phyloP scores from a whole-genome alignment of 2,329 filamentous ascomycete species.

The Neofusicoccum sp. region DNA sequence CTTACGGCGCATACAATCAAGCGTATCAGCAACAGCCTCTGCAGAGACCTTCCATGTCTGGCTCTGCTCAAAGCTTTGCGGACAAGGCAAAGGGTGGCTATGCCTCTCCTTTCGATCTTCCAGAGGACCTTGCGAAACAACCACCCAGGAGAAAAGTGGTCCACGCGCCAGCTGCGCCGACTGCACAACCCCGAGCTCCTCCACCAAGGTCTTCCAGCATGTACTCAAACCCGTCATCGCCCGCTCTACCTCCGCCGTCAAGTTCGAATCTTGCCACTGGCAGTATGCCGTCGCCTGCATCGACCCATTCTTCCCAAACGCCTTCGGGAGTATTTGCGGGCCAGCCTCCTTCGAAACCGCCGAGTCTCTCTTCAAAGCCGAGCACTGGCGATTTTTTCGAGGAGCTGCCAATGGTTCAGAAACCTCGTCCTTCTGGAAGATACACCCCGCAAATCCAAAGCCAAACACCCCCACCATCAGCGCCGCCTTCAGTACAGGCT shows the following conservation, averaged over 20 bases:
- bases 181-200: slow-evolving; percentile 45
- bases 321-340: slow-evolving; percentile 21
- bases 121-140: slow-evolving; percentile 77
- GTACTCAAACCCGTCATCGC: slow-evolving; percentile 30
- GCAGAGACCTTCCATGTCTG: slow-evolving; percentile 51
- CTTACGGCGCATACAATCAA: slow-evolving; percentile 24
- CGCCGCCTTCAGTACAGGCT: background rate
- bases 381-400: slow-evolving; percentile 47
- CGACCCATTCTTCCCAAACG: slow-evolving; percentile 37
- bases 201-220: slow-evolving; percentile 64
- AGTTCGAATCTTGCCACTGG: slow-evolving; percentile 34
- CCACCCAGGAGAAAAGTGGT: slow-evolving; percentile 51
- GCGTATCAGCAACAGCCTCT: slow-evolving; percentile 24
- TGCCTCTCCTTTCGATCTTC: slow-evolving; percentile 89
- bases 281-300: slow-evolving; percentile 41
- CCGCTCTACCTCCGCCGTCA: slow-evolving; percentile 26
- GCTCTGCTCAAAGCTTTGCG: slow-evolving; percentile 71
- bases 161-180: slow-evolving; percentile 23
- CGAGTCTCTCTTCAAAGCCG: slow-evolving; percentile 25
- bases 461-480: slow-evolving; percentile 25
- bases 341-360: slow-evolving; percentile 24
- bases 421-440: slow-evolving; percentile 39
- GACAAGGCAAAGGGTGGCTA: slow-evolving; percentile 91
- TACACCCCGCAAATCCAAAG: slow-evolving; percentile 36
- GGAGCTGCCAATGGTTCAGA: slow-evolving; percentile 46